These are phyloP conservation scores for Coprinellus micaceus DNA, from an alignment of 768 basidiomycete genomes.

Conservation along the genomic window DNA sequence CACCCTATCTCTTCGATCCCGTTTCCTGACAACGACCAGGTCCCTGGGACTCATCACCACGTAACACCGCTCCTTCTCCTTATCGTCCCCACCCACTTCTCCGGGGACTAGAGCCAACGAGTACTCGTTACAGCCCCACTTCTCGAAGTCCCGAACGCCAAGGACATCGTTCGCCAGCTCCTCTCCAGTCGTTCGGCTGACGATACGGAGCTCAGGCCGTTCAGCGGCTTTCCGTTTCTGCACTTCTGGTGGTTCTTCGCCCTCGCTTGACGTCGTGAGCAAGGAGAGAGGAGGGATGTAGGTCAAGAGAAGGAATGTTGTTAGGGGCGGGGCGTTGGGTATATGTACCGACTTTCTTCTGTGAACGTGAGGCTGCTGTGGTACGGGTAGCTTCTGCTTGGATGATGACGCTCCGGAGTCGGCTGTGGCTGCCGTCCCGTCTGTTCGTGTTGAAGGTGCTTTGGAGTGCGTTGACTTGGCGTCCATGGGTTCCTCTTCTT, in stretches of 20 bases:
- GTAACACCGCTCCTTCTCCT: conserved; percentile 51
- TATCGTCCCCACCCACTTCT: conserved; percentile 22
- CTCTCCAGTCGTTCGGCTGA: conserved; percentile 79
- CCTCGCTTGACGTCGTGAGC: not conserved
- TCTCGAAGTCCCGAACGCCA: conserved; percentile 70
- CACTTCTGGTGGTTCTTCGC: not conserved
- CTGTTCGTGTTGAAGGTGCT: not conserved
- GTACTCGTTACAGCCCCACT: conserved; percentile 93
- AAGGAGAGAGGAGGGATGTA: conserved; percentile 61
- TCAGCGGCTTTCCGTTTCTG: conserved; percentile 43
- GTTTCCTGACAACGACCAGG: conserved; percentile 78
- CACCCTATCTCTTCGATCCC: conserved; percentile 89
- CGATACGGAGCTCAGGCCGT: conserved; percentile 91
- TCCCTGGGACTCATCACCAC: conserved; percentile 85
- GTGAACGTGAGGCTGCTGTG: conserved; percentile 5
- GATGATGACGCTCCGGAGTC: no score
- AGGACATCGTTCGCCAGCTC: conserved; percentile 85
- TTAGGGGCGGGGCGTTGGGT: conserved; percentile 32
- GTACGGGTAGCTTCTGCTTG: conserved; percentile 15
- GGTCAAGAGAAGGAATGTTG: conserved; percentile 83
- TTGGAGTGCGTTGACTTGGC: conserved; percentile 1
- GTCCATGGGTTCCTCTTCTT: not conserved
- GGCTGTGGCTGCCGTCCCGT: not conserved
- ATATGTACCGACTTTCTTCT: not conserved
- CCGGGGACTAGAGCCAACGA: conserved; percentile 2